phyloP scores from a whole-genome alignment of 2,329 filamentous ascomycete species.

The Zelopaecilomyces penicillatus region DNA sequence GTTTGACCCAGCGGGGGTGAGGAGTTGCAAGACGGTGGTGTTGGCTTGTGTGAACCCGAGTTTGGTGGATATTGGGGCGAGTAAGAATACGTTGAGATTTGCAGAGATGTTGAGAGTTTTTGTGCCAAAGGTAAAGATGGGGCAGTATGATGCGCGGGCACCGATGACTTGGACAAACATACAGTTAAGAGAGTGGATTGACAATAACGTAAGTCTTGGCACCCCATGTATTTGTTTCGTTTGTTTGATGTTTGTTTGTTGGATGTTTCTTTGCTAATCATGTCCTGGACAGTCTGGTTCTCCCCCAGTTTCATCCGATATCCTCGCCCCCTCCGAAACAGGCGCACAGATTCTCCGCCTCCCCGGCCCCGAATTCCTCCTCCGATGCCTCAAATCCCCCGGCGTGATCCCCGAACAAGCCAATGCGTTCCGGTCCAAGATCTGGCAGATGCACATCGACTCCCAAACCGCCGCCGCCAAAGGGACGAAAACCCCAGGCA shows the following conservation, averaged over 20 bases:
- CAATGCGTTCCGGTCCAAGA: slow-evolving; percentile 31
- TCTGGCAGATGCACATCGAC: slow-evolving; percentile 35
- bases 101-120: slow-evolving; percentile 38
- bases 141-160: slow-evolving; percentile 16
- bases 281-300: slow-evolving; percentile 28
- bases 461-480: slow-evolving; percentile 16
- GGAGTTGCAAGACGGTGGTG: slow-evolving; percentile 34
- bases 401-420: slow-evolving; percentile 30
- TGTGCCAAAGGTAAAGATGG: slow-evolving; percentile 19
- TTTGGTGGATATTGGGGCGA: slow-evolving; percentile 33
- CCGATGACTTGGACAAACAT: slow-evolving; percentile 33
- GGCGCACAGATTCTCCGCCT: slow-evolving; percentile 35
- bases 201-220: slow-evolving; percentile 27
- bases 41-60: slow-evolving; percentile 41
- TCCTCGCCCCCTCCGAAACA: slow-evolving; percentile 32
- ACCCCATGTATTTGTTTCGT: not conserved
- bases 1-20: slow-evolving; percentile 34
- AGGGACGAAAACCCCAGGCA: not conserved
- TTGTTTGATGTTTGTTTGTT: not conserved
- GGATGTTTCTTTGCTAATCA: not conserved
- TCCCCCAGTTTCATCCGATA: slow-evolving; percentile 22
- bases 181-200: slow-evolving; percentile 31
- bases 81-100: slow-evolving; percentile 41
- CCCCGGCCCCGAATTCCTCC: slow-evolving; percentile 29
- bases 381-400: slow-evolving; percentile 30